Percentiles rank a stretch among this genome's conserved stretches.
These are phyloP conservation scores for Linnemannia hyalina DNA, from an alignment of 192 early-diverging fungal genomes.

Conservation along the genomic window DNA sequence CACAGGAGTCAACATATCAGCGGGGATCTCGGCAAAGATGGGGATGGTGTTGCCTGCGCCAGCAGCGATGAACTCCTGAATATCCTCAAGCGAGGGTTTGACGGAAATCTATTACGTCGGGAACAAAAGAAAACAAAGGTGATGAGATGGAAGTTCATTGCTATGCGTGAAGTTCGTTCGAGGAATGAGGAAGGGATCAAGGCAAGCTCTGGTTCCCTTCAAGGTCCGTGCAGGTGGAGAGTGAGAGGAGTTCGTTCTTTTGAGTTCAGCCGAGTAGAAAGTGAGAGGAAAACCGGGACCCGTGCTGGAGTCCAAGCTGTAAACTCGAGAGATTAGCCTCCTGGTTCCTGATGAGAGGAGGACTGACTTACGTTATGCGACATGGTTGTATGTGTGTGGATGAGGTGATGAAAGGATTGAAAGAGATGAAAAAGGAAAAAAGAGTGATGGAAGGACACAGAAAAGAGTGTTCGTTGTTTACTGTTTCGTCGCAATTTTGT, in stretches of 20 bases:
- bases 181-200: background rate
- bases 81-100: conserved; percentile 78
- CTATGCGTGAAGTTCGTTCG: background rate
- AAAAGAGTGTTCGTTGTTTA: background rate
- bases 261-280: background rate
- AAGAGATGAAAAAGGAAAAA: background rate
- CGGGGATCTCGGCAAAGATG: conserved; percentile 87
- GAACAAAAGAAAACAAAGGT: background rate
- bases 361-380: conserved; percentile 22
- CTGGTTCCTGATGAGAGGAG: background rate
- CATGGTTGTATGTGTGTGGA: conserved; percentile 8
- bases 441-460: background rate
- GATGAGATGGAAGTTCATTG: background rate
- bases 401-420: background rate
- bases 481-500: background rate
- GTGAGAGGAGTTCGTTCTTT: background rate
- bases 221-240: background rate
- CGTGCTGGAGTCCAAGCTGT: background rate
- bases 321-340: background rate
- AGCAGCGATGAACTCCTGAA: conserved; percentile 70
- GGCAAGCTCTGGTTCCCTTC: background rate
- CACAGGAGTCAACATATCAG: conserved; percentile 96
- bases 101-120: conserved; percentile 51
- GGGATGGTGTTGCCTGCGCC: conserved; percentile 90
- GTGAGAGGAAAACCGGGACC: background rate